Evolutionary conservation across 768 basidiomycete genomes (phyloP), one percentile per base, ranked within the genome.

Genomic region (Dictyophora rubrovolvata): DNA sequence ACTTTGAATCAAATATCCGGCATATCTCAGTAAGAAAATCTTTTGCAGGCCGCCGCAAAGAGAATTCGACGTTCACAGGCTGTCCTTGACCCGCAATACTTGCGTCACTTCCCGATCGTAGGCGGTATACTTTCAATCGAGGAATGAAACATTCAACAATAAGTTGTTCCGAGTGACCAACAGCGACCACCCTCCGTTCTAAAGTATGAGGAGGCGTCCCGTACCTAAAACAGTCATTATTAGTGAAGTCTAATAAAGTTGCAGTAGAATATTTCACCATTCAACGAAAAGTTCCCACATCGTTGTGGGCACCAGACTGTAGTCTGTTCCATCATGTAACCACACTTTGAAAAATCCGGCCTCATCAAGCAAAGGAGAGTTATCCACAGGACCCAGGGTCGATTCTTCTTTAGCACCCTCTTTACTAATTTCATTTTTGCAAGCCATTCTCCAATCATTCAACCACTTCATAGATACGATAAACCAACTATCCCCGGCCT

Each of bases 401-500:
- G 78, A 70, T 69, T 88, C 85, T 34, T 76, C 72, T 34, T 88
- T 67, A 1, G 72, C 68, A 17, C 83, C 86, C 65, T 85, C 77
- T 71, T 88, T 90, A 75, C 86, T 85, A 23, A 75, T 67, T 62
- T 82, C 71, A 28, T 86, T 87, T 0, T 80, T 77, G 66, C 85
- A 85, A 11, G 88, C 89, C 65, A 80, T 81, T 62, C 77, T 71
- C 86, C 88, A 94, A 35, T 82, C 80, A 60, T 79, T 79, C 74
- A 79, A 88, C 92, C 92, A 95, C 20, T 66, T 64, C 53, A 79
- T 71, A 20, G 84, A 77, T 28, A 94, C 75, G 53, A 94, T 72
- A 71, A 82, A 92, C 91, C 91, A 93, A 9, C 77, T 83, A 54
- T 91, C 82, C 49, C 87, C 87, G 8, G 77, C 71, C 33, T 75